Percentiles rank a stretch among this genome's conserved stretches.
Conservation (phyloP, 1,284 basidiomycete genomes). For the Stereum hirsutum region DNA sequence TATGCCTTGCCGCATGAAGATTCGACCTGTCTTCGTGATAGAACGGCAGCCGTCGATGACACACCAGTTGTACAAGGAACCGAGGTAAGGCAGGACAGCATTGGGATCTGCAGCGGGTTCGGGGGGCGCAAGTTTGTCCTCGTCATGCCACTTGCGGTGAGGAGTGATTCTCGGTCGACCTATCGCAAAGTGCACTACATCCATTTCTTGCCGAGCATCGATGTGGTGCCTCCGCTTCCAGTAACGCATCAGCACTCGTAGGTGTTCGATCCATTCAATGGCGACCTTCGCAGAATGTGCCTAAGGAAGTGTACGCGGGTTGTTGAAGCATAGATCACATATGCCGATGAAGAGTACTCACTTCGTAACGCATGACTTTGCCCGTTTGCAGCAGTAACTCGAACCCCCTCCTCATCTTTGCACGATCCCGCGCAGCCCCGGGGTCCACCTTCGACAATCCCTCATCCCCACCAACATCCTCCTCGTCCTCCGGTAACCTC, state of each 20-base stretch:
- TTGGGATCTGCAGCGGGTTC: constrained; percentile 42
- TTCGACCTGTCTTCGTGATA: constrained; percentile 59
- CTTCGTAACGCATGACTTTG: constrained; percentile 68
- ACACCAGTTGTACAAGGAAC: constrained; percentile 75
- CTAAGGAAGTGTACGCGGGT: constrained; percentile 24
- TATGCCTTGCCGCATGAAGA: constrained; percentile 60
- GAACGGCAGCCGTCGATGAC: constrained; percentile 65
- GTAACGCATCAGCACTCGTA: constrained; percentile 60
- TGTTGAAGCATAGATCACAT: constrained; percentile 3
- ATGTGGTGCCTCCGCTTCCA: constrained; percentile 67
- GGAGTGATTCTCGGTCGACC: constrained; percentile 51
- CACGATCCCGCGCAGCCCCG: constrained; percentile 36
- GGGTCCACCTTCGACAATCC: constrained; percentile 28
- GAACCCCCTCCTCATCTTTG: constrained; percentile 64
- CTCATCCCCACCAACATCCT: constrained; percentile 62
- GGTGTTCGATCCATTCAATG: constrained; percentile 70
- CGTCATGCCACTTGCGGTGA: constrained; percentile 29
- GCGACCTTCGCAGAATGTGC: constrained; percentile 54
- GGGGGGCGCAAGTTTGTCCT: constrained; percentile 32
- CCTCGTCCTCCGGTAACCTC: constrained; percentile 37
- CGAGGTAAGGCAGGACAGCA: constrained; percentile 44
- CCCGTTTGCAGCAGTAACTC: constrained; percentile 69
- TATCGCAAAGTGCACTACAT: constrained; percentile 45
- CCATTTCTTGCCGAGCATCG: constrained; percentile 75
- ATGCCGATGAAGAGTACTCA: constrained; percentile 19